Evolutionary conservation across 1,284 basidiomycete species (phyloP), one percentile per base, ranked within the genome.

Genomic region (Tilletia setariae): DNA sequence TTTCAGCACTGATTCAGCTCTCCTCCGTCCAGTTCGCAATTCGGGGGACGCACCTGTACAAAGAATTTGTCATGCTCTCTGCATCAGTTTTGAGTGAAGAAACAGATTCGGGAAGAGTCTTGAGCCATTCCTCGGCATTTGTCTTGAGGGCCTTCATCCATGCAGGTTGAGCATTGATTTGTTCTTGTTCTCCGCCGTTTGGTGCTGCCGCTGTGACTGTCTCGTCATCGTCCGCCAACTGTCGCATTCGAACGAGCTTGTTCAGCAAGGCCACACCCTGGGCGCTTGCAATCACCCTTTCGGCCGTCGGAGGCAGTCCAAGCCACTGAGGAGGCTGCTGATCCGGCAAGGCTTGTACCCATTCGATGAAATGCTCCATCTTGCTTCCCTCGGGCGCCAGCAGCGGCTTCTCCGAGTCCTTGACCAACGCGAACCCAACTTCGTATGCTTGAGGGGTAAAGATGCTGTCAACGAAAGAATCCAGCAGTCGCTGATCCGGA

Each of bases 261-360:
- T 69, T 76, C 44, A 82, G 65, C 66, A 78, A 64, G 1, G 68
- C 68, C 6, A 68, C 67, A 47, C 76, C 78, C 43, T 77, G 77
- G 11, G 76, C 75, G 11, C 74, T 77, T 1, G 80, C 80, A 40
- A 79, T 77, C 65, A 78, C 76, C 61, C 77, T 76, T 63, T 82
- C 79, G 2, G 80, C 80, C 30, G 71, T 78, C 2, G 79, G 74
- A 47, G 80, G 79, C 65, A 82, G 70, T 7, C 76, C 74, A 32
- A 82, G 72, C 80, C 80, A 82, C 62, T 78, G 73, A 16, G 78
- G 76, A 11, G 80, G 80, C 67, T 82, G 80, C 64, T 81, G 79
- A 46, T 81, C 79, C 46, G 80, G 79, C 47, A 82, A 67, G 19
- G 70, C 72, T 43, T 74, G 71, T 1, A 77, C 76, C 81, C 81